Base-by-base conservation (phyloP, 1,284 basidiomycete genomes). In the Ceratobasidium sp. region DNA sequence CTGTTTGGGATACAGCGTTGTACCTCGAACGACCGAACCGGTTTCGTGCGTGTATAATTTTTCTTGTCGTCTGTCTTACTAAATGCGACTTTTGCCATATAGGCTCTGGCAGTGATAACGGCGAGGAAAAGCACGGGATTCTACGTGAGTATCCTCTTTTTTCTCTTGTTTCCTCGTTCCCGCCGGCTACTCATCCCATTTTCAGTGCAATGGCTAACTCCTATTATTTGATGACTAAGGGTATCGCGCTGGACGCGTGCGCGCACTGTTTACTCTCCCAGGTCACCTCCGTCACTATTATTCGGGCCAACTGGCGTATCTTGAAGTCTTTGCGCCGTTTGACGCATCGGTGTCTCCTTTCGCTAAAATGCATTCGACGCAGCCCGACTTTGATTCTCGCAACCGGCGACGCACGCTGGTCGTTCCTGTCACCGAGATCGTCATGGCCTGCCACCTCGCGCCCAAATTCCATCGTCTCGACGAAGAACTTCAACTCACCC, bases 201-300 rank as follows among this genome's bases (percentile, higher is more conserved):
- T 54, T 54, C 52, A 14, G 16, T 67, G 38, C 48, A 30, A 33
- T 8, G 8, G 18, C 20, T 41, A 30, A 27, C 12, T 41, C 38
- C 27, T 54, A 18, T 55, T 14, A 18, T 14, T 30, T 27, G 7
- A 48, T 30, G 12, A n/a, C 35, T 6, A 30, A 75, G 73, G 62
- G 7, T 75, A 75, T 30, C 50, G 62, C 30, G 73, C 73, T 5
- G 73, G 60, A 16, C 73, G 73, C 6, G 73, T 75, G 27, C 60
- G 48, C n/a, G 41, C 50, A 6, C 23, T 75, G n/a, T 75, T 75
- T 38, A 64, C 62, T 1, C 62, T 75, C 5, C 73, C 73, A 8
- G 46, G 48, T 30, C 73, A 75, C 33, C 44, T 66, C 16, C 46
- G 18, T 1, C n/a, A 65, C 33, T 20, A 35, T 20, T 75, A 66